phyloP scores from a whole-genome alignment of 805 yeast genomes.

The Groenewaldozyma tartarivorans region DNA sequence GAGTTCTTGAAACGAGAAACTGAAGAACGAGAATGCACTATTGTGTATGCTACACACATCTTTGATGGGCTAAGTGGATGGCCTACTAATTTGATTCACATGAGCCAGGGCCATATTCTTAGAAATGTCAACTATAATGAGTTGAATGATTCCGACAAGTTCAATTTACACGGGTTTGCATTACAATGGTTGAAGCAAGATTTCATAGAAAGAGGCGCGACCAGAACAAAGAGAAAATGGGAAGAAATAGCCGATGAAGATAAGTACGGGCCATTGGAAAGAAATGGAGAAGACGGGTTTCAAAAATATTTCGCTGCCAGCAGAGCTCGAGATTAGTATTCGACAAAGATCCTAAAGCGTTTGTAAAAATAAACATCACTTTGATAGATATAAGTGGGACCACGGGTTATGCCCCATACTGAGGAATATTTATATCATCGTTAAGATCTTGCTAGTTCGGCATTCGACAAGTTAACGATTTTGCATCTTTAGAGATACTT shows the following conservation, averaged over 20 bases:
- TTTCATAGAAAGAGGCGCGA: conserved; percentile 43
- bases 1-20: conserved; percentile 71
- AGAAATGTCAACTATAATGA: conserved; percentile 14
- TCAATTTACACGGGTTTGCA: conserved; percentile 28
- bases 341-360: too few relatives aligned
- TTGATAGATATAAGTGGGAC: too few relatives aligned
- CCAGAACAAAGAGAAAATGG: conserved; percentile 46
- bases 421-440: too few relatives aligned
- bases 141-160: conserved; percentile 1
- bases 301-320: conserved; percentile 23
- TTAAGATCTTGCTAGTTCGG: too few relatives aligned
- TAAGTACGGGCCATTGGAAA: conserved; percentile 12
- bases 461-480: too few relatives aligned
- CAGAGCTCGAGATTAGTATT: conserved; percentile 18
- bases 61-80: conserved; percentile 89
- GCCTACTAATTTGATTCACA: conserved; percentile 79
- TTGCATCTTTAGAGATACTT: too few relatives aligned
- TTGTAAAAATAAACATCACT: too few relatives aligned
- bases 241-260: conserved; percentile 38
- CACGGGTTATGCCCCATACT: too few relatives aligned
- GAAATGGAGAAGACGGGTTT: conserved; percentile 22
- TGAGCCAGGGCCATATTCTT: conserved; percentile 54
- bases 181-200: conserved; percentile 30
- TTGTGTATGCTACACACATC: conserved; percentile 86
- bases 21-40: conserved; percentile 54